Percentiles rank a stretch among this genome's conserved stretches.
These are phyloP conservation scores for Suhomyces coccinellae DNA, from an alignment of 1,139 yeast genomes.

Conservation along the genomic window DNA sequence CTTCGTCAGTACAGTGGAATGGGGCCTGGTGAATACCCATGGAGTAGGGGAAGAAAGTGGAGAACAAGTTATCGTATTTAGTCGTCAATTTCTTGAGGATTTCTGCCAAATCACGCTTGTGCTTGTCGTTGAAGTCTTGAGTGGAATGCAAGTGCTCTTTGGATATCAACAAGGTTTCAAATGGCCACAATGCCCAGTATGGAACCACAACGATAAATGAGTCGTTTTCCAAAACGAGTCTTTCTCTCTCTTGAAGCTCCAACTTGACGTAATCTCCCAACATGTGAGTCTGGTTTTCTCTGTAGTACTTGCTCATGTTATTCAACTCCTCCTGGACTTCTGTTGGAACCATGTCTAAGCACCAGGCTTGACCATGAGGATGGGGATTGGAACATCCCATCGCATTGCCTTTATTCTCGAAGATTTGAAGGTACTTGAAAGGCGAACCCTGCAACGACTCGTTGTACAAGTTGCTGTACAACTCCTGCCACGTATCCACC, in stretches of 20 bases:
- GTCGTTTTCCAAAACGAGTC: constrained; percentile 62
- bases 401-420: constrained; percentile 76
- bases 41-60: constrained; percentile 73
- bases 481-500: constrained; percentile 58
- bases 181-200: constrained; percentile 86
- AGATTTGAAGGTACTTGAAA: constrained; percentile 64
- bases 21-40: constrained; percentile 83
- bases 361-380: constrained; percentile 83
- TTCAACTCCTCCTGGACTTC: constrained; percentile 64
- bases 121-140: constrained; percentile 48
- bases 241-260: constrained; percentile 51
- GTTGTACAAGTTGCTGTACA: constrained; percentile 43
- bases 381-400: constrained; percentile 87
- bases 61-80: constrained; percentile 70
- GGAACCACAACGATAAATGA: constrained; percentile 73
- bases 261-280: constrained; percentile 65
- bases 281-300: constrained; percentile 48
- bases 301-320: constrained; percentile 50
- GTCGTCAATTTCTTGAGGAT: constrained; percentile 56
- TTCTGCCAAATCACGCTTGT: constrained; percentile 57
- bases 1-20: constrained; percentile 41
- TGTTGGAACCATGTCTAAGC: constrained; percentile 63
- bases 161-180: constrained; percentile 64
- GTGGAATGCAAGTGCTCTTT: constrained; percentile 56
- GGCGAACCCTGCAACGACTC: constrained; percentile 48